Conservation (phyloP, 306 rosid species). For the Lagenaria siceraria region DNA sequence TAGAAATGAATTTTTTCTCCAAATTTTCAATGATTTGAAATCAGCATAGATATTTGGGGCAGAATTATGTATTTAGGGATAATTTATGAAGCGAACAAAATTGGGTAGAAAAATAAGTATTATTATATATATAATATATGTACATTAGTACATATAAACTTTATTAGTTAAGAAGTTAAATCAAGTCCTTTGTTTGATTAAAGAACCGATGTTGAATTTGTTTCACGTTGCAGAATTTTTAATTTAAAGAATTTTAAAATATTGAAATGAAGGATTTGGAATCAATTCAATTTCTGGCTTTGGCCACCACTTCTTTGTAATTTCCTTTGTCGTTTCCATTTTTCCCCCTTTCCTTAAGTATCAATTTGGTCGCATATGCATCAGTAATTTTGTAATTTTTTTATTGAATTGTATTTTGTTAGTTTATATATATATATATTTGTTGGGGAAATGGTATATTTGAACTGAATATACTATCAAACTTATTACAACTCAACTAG, state of each 20-base stretch:
- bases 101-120: neutral
- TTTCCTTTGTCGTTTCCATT: neutral
- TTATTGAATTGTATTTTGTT: neutral
- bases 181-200: neutral
- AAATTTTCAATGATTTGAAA: no score
- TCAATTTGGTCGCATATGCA: no score
- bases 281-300: neutral
- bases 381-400: no score
- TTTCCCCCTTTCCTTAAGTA: neutral
- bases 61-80: no score
- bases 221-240: neutral
- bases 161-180: neutral
- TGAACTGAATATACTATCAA: no score
- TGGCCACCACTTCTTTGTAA: neutral
- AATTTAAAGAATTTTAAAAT: neutral
- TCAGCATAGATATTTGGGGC: no score
- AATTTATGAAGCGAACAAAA: neutral
- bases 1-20: no score
- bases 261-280: neutral
- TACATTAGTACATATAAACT: no score
- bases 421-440: no score
- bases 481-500: no score
- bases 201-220: neutral
- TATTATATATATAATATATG: no score
- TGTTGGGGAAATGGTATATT: no score